Base-by-base conservation (phyloP, 2,329 filamentous ascomycete genomes). In the Aspergillus hortae region DNA sequence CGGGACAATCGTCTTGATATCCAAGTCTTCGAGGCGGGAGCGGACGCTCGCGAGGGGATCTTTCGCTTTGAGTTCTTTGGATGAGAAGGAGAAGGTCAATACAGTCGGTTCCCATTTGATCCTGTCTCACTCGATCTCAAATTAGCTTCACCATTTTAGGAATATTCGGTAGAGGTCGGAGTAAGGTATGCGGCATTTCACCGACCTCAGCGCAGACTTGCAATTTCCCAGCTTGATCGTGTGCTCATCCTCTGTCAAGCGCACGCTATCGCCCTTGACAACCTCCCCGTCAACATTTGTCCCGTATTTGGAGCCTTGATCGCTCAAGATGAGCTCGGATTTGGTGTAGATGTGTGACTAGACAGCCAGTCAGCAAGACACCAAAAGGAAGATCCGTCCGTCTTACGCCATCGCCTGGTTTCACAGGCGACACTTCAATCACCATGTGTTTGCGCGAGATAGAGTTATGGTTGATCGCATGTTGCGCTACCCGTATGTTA, bases 371-470 rank as follows among this genome's bases (percentile, higher is more conserved):
- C 56, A 61, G 55, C 50, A 41, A 42, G 35, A 19, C 38, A 23
- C 33, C 14, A 10, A 6, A 50, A n/a, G 33, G 32, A n/a, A 15
- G 42, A 32, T 23, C 9, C 4, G 51, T 60, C 2, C 15, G 41
- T 66, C 80, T 55, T 77, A 88, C 85, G 49, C 85, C 88, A 64
- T 89, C 84, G 44, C 84, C 86, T 12, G 84, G 74, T 38, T 77
- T 73, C 35, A 92, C 86, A 0, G 74, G 61, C 44, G 80, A 83
- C 6, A 97, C 84, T 40, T 84, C 80, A 46, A 99, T 85, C 30
- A 86, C 86, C 58, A 96, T 75, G 71, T 99, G 94, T 65, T 94
- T 90, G 51, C 92, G 82, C 30, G 94, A 99, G 45, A 99, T 89
- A 1, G 87, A 88, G 64, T 88, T 89, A 64, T 94, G 82, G 5